Percentiles rank a stretch among this genome's conserved stretches.
phyloP scores from a whole-genome alignment of 768 basidiomycete species.

The Auricularia cornea region DNA sequence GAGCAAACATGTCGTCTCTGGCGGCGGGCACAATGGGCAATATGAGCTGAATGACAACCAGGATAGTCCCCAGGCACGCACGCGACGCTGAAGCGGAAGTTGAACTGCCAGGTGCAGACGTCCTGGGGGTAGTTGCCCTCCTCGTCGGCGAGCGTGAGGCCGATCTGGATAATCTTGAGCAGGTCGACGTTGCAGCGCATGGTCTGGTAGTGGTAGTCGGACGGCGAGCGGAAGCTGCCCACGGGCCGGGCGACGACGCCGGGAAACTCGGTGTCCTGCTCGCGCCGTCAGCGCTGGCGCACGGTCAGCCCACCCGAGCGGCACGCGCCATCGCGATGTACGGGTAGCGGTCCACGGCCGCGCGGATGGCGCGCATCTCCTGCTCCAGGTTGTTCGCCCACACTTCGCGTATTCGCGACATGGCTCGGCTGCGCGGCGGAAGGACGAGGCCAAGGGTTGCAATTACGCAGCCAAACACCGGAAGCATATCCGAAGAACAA shows the following conservation, averaged over 20 bases:
- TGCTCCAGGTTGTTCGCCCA: constrained; percentile 89
- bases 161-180: constrained; percentile 95
- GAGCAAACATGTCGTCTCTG: constrained; percentile 97
- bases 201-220: constrained; percentile 99
- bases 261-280: constrained; percentile 96
- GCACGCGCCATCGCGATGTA: constrained; percentile 80
- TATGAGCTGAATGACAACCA: constrained; percentile 8
- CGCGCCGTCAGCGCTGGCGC: constrained; percentile 3
- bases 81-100: constrained; percentile 89
- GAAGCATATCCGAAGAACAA: too few species aligned
- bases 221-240: constrained; percentile 90
- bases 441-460: too few species aligned
- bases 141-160: constrained; percentile 89
- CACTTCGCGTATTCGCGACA: constrained; percentile 68
- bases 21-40: too few species aligned
- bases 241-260: constrained; percentile 97
- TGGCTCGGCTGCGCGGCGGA: neutral
- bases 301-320: constrained; percentile 15
- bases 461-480: too few species aligned
- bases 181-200: constrained; percentile 99
- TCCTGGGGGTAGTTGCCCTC: constrained; percentile 88
- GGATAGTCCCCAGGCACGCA: constrained; percentile 32
- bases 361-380: constrained; percentile 85
- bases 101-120: constrained; percentile 97
- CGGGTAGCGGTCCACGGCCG: constrained; percentile 82